These are phyloP conservation scores for Trichoderma harzianum DNA, from an alignment of 2,329 filamentous ascomycete species.

Conservation along the genomic window DNA sequence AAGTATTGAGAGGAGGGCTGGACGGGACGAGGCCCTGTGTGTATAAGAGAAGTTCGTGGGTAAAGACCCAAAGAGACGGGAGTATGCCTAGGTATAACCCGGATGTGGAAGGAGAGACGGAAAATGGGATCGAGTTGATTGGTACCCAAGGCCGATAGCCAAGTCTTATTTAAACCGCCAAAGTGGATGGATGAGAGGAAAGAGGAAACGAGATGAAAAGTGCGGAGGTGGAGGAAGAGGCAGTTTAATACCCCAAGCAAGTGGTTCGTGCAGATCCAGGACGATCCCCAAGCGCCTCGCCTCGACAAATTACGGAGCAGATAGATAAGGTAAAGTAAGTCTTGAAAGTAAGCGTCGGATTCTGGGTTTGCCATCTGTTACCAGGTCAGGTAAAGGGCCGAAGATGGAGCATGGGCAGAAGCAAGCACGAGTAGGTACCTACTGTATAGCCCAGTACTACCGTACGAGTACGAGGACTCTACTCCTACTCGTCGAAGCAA, in stretches of 20 bases:
- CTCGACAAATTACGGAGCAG: background rate
- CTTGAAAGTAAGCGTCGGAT: background rate
- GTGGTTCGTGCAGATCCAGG: constrained; percentile 9
- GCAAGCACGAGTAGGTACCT: background rate
- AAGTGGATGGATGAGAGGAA: background rate
- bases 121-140: background rate
- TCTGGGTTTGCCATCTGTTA: constrained; percentile 1
- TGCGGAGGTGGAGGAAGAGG: constrained; percentile 6
- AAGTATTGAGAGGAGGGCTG: background rate
- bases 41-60: background rate
- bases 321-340: background rate
- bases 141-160: background rate
- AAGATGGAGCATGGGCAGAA: constrained; percentile 8
- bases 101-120: background rate
- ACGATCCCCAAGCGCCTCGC: background rate
- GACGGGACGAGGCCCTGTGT: background rate
- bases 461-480: background rate
- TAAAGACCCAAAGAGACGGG: background rate
- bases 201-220: constrained; percentile 8
- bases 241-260: constrained; percentile 24
- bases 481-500: background rate
- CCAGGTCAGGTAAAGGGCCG: constrained; percentile 11
- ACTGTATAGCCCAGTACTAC: background rate
- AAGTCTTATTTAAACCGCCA: background rate
- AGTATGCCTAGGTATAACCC: background rate